phyloP scores from a whole-genome alignment of 116 monocot species.

The Phalaenopsis hybrid region DNA sequence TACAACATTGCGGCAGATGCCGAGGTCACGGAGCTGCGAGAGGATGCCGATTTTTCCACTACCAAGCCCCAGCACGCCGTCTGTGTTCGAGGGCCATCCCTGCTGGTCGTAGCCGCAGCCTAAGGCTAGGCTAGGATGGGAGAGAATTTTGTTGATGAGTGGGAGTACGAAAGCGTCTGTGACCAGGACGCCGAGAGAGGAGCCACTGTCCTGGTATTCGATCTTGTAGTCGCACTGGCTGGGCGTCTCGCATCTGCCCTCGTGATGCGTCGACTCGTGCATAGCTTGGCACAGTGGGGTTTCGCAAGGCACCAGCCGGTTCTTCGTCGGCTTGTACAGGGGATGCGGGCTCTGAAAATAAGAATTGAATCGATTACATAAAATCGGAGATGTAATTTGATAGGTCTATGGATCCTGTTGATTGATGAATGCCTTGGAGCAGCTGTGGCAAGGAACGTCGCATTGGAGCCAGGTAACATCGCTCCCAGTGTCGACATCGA shows the following conservation, averaged over 20 bases:
- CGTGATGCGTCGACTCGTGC: constrained; percentile 19
- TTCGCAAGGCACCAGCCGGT: constrained; percentile 56
- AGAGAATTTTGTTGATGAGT: constrained; percentile 49
- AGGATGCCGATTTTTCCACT: constrained; percentile 46
- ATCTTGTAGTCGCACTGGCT: constrained; percentile 79
- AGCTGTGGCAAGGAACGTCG: no score
- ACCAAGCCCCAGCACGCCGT: constrained; percentile 86
- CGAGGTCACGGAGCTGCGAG: constrained; percentile 55
- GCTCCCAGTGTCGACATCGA: no score
- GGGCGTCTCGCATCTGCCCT: constrained; percentile 18
- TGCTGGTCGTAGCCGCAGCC: constrained; percentile 92
- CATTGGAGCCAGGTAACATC: no score
- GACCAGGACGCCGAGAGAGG: constrained; percentile 77
- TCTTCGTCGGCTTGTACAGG: constrained; percentile 47
- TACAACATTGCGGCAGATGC: constrained; percentile 56
- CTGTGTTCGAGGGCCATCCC: constrained; percentile 22
- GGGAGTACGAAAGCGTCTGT: constrained; percentile 46
- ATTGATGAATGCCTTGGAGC: constrained; percentile 30
- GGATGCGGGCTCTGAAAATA: constrained; percentile 61
- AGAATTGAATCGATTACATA: neutral
- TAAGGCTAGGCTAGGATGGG: constrained; percentile 51
- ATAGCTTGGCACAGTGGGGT: constrained; percentile 56
- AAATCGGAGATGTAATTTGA: neutral
- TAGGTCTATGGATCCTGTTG: neutral
- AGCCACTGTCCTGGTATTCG: constrained; percentile 55